Base-by-base conservation (phyloP, 1,284 basidiomycete species). In the Ganoderma resinaceum region DNA sequence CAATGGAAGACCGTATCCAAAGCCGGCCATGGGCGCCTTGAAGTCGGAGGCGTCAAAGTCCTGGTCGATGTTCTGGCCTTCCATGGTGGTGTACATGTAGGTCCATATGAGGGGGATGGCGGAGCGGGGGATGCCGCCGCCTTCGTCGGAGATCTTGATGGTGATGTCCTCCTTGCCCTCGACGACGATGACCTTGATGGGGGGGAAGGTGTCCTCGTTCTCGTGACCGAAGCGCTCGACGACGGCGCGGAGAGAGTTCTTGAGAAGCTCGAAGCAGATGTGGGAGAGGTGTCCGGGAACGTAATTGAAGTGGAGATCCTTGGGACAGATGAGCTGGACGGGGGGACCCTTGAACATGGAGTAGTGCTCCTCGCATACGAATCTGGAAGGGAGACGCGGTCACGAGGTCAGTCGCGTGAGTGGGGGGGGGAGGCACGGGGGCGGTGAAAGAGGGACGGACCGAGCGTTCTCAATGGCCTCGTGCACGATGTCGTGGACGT, bases 1-100 rank as follows among this genome's bases (percentile, higher is more conserved):
- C 31, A 98, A 84, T 11, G 97, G 97, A 31, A 99, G 80, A 0
- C 97, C 97, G 79, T 98, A 99, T 12, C 95, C 96, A 76, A 97
- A 99, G 2, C 97, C 97, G 52, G 97, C 97, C 96, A 99, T 98
- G 0, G 97, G 97, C 5, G 97, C 97, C 79, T 96, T 96, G 82
- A 99, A 99, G 81, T 99, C 97, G 67, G 92, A 94, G 31, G 91
- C 92, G 72, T 93, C 91, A 79, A 97, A 97, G 75, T 97, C 87
- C 77, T 93, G 91, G 74, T 96, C 95, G 55, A 99, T 87, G 37
- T 89, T 91, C 80, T 96, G 93, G 3, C 90, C 91, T 77, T 95
- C 93, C 90, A 99, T 98, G 2, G 98, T 99, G 42, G 98, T 99
- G 79, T 99, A 99, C 92, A 97, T 97, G 81, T 97, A 99, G 68